These are phyloP conservation scores for Candida sanyaensis DNA, from an alignment of 1,139 yeast genomes.

Conservation along the genomic window DNA sequence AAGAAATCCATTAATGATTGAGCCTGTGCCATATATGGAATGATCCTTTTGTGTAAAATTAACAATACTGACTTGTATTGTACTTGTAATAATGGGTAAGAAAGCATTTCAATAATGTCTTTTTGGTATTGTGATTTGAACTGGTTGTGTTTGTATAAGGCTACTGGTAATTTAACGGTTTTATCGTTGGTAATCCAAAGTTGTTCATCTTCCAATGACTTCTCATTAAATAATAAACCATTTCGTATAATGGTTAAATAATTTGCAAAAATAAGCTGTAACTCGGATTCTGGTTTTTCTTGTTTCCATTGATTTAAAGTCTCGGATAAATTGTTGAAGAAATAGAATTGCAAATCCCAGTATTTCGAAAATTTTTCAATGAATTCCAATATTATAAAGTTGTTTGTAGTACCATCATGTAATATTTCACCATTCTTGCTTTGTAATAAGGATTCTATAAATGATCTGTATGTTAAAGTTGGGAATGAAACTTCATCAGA, in stretches of 20 bases:
- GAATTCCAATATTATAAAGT: constrained; percentile 62
- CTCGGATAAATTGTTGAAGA: constrained; percentile 39
- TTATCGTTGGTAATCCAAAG: constrained; percentile 23
- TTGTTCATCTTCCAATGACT: constrained; percentile 33
- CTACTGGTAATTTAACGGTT: constrained; percentile 50
- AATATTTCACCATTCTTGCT: constrained; percentile 40
- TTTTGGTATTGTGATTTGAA: constrained; percentile 72
- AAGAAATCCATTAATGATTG: constrained; percentile 88
- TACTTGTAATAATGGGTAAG: constrained; percentile 45
- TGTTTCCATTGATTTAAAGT: constrained; percentile 24
- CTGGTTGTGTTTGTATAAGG: constrained; percentile 53
- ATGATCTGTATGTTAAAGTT: constrained; percentile 47
- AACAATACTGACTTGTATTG: constrained; percentile 73
- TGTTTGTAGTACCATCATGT: constrained; percentile 51
- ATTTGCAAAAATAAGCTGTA: constrained; percentile 36
- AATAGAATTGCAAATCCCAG: constrained; percentile 71
- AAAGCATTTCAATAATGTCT: constrained; percentile 60
- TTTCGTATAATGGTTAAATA: constrained; percentile 39
- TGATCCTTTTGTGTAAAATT: constrained; percentile 78
- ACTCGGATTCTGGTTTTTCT: constrained; percentile 18
- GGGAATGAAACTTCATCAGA: constrained; percentile 62
- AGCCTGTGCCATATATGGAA: constrained; percentile 81
- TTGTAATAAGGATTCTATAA: constrained; percentile 47
- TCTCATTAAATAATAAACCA: constrained; percentile 24
- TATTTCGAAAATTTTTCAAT: constrained; percentile 42